Base-by-base conservation (phyloP, 2,329 filamentous ascomycete genomes). In the Mycosphaerelloides madeirae region DNA sequence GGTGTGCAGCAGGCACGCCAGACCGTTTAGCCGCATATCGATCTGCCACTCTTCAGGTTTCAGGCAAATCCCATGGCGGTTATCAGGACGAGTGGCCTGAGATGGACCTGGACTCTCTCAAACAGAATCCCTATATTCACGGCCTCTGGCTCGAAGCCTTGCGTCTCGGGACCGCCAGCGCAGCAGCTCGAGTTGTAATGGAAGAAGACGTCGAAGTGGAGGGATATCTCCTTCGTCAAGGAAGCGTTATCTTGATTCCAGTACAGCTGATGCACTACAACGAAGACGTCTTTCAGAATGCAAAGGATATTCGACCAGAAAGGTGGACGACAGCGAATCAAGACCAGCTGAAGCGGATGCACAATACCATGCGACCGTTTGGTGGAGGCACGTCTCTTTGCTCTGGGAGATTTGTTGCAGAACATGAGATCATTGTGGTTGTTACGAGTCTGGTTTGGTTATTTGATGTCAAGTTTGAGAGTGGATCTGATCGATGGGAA, bases 141-240 rank as follows among this genome's bases (percentile, higher is more conserved):
- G 44, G 32, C 8, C 18, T 47, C 8, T 47, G 44, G 44, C 35
- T 38, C 6, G 44, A 47, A 35, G 40, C 39, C 1, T 18, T 47
- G n/a, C 39, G 44, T 9, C 29, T 47, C 2, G 44, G 44, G 7
- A 43, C 44, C 8, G 44, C 44, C 5, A 38, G 32, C 33, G 33
- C 44, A 2, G 32, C 44, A n/a, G 44, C 44, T 13, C 34, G 44
- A 14, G 44, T 47, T 6, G 44, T 47, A 13, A 47, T 47, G 44
- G 15, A 39, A 11, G 15, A 39, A 29, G 44, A 47, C 31, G 29
- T 25, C 4, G 44, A 43, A 31, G 19, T 47, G 12, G 44, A 47
- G 34, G 44, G 44, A 3, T 47, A 33, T 20, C 18, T 43, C 4
- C 25, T 47, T 5, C 31, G 12, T 11, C 33, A 38, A 12, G 44